Conservation (phyloP, 1,284 basidiomycete genomes). For the Cutaneotrichosporon cavernicola region DNA sequence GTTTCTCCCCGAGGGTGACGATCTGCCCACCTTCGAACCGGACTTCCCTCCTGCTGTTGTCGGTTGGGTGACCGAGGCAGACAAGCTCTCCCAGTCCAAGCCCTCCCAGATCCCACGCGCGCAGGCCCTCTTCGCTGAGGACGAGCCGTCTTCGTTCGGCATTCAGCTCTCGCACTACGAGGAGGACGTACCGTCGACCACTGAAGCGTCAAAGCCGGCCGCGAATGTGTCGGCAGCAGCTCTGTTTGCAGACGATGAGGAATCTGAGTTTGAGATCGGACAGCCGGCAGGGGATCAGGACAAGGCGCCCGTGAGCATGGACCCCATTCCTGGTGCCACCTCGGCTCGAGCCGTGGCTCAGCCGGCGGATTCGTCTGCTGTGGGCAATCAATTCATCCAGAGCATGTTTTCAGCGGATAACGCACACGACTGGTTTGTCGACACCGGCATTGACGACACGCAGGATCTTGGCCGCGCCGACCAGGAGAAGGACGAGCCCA, state of each 20-base stretch:
- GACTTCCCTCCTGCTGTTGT: slow-evolving; percentile 1
- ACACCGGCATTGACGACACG: slow-evolving; percentile 40
- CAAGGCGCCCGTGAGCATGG: not conserved
- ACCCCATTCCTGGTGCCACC: slow-evolving; percentile 13
- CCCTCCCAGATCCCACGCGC: not conserved
- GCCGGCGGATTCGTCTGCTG: not conserved
- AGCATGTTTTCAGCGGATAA: slow-evolving; percentile 32
- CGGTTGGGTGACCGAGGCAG: not conserved
- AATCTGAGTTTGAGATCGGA: slow-evolving; percentile 21
- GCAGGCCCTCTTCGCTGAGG: slow-evolving; percentile 10
- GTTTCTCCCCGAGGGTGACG: slow-evolving; percentile 12
- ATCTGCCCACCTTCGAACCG: not conserved
- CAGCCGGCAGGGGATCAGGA: not conserved
- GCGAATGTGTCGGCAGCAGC: slow-evolving; percentile 15
- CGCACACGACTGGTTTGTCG: slow-evolving; percentile 40
- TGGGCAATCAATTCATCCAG: slow-evolving; percentile 29
- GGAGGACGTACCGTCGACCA: not conserved
- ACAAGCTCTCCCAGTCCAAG: not conserved
- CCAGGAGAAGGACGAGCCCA: slow-evolving; percentile 3
- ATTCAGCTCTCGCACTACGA: slow-evolving; percentile 5
- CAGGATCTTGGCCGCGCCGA: slow-evolving; percentile 23
- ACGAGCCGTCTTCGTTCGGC: slow-evolving; percentile 8
- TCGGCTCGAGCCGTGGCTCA: slow-evolving; percentile 2
- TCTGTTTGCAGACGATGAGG: slow-evolving; percentile 25
- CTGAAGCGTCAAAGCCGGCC: not conserved